These are phyloP conservation scores for Ogataea naganishii DNA, from an alignment of 805 yeast species.

Conservation along the genomic window DNA sequence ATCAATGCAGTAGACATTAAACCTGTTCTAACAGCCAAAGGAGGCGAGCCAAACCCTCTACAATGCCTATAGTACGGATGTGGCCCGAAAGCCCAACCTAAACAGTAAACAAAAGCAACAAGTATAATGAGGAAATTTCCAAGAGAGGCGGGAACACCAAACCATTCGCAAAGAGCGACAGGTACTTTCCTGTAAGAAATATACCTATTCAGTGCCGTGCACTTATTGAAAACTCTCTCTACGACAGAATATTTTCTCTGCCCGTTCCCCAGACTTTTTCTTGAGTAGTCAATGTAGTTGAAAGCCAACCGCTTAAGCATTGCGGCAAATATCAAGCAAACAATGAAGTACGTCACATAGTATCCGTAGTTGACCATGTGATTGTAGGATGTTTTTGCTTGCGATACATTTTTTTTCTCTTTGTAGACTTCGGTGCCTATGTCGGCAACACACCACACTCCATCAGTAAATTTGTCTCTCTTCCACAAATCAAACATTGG, in stretches of 20 bases:
- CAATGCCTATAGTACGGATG: conserved; percentile 45
- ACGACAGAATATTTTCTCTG: too few relatives aligned
- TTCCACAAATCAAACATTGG: too few relatives aligned
- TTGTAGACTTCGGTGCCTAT: conserved; percentile 16
- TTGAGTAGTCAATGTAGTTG: too few relatives aligned
- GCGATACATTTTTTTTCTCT: conserved; percentile 18
- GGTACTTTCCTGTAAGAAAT: conserved; percentile 26
- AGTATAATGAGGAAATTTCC: conserved; percentile 25
- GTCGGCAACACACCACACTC: conserved; percentile 31
- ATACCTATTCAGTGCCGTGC: conserved; percentile 21
- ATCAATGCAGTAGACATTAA: conserved; percentile 39
- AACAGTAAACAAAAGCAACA: conserved; percentile 24
- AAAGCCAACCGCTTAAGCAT: conserved; percentile 26
- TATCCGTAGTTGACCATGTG: conserved; percentile 26
- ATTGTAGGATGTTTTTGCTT: conserved; percentile 20
- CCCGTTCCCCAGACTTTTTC: too few relatives aligned
- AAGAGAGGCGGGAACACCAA: conserved; percentile 30
- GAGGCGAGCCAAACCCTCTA: conserved; percentile 50
- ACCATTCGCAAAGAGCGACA: conserved; percentile 19
- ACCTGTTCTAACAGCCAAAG: conserved; percentile 46
- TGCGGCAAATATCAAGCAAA: conserved; percentile 26
- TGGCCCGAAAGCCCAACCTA: conserved; percentile 31
- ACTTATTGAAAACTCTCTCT: conserved; percentile 12
- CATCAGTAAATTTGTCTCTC: conserved; percentile 18
- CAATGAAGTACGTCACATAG: conserved; percentile 31